Evolutionary conservation across 495 filamentous ascomycete species (phyloP).

Genomic region (Aspergillus funiculosus): DNA sequence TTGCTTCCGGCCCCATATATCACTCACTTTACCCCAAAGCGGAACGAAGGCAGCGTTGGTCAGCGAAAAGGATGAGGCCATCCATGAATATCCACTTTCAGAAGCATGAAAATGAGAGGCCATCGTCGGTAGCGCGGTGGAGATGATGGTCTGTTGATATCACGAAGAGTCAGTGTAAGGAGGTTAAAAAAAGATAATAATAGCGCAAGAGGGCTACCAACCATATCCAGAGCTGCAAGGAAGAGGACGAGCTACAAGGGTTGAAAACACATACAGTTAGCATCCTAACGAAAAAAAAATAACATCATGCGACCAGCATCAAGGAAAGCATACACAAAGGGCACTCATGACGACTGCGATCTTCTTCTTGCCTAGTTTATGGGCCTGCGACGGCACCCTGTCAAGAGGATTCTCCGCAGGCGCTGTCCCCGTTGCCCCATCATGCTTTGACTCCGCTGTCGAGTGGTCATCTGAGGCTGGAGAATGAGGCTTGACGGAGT

Average conservation of each 20-base stretch:
- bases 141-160: constrained; percentile 43
- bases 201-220: constrained; percentile 12
- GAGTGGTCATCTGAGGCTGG: background rate
- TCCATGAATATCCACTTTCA: constrained; percentile 69
- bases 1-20: constrained; percentile 82
- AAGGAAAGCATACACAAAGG: constrained; percentile 38
- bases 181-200: background rate
- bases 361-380: constrained; percentile 45
- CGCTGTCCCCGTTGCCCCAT: constrained; percentile 22
- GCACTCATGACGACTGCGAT: constrained; percentile 46
- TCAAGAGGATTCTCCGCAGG: constrained; percentile 27
- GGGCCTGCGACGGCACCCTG: constrained; percentile 34
- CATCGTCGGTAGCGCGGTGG: constrained; percentile 57
- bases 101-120: constrained; percentile 54
- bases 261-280: constrained; percentile 10
- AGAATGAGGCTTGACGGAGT: background rate
- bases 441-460: constrained; percentile 5
- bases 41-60: constrained; percentile 64
- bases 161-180: background rate
- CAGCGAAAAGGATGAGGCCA: constrained; percentile 65
- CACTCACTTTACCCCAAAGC: constrained; percentile 76
- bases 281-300: background rate
- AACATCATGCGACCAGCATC: background rate
- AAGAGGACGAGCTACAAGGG: constrained; percentile 43
- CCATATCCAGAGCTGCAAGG: constrained; percentile 51